Conservation (phyloP, 2,329 filamentous ascomycete species). For the Dactylellina drechsleri region DNA sequence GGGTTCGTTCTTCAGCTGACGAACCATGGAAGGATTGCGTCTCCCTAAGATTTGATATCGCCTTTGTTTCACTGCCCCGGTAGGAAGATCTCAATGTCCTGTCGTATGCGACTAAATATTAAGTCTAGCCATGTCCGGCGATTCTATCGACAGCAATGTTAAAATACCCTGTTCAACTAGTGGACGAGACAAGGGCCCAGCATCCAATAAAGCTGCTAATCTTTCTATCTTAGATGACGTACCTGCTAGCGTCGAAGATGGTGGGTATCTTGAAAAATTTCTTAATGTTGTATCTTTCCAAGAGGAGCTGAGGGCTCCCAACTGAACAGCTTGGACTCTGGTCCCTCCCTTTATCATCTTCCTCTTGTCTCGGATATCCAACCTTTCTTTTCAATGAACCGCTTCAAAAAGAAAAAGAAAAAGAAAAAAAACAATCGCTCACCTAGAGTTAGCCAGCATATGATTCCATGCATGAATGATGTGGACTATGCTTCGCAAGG, state of each 20-base stretch:
- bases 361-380: slow-evolving; percentile 45
- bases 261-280: slow-evolving; percentile 48
- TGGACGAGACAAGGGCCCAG: slow-evolving; percentile 33
- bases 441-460: slow-evolving; percentile 36
- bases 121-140: slow-evolving; percentile 54
- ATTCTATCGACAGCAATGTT: slow-evolving; percentile 47
- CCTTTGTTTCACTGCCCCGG: slow-evolving; percentile 52
- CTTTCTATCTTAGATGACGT: slow-evolving; percentile 48
- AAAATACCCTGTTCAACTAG: slow-evolving; percentile 31
- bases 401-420: slow-evolving; percentile 36
- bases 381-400: slow-evolving; percentile 19
- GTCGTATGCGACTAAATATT: slow-evolving; percentile 48
- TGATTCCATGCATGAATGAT: slow-evolving; percentile 54
- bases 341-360: slow-evolving; percentile 19
- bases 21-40: slow-evolving; percentile 48
- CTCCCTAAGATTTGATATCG: slow-evolving; percentile 49
- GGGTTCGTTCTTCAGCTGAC: slow-evolving; percentile 40
- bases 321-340: slow-evolving; percentile 19
- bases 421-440: slow-evolving; percentile 36
- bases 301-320: slow-evolving; percentile 46
- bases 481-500: slow-evolving; percentile 40
- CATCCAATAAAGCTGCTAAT: slow-evolving; percentile 47
- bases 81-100: slow-evolving; percentile 49
- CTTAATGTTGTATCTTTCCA: slow-evolving; percentile 53
- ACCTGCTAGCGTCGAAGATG: slow-evolving; percentile 44